These are phyloP conservation scores for Colletotrichum shisoi DNA, from an alignment of 2,329 filamentous ascomycete species.

Conservation along the genomic window DNA sequence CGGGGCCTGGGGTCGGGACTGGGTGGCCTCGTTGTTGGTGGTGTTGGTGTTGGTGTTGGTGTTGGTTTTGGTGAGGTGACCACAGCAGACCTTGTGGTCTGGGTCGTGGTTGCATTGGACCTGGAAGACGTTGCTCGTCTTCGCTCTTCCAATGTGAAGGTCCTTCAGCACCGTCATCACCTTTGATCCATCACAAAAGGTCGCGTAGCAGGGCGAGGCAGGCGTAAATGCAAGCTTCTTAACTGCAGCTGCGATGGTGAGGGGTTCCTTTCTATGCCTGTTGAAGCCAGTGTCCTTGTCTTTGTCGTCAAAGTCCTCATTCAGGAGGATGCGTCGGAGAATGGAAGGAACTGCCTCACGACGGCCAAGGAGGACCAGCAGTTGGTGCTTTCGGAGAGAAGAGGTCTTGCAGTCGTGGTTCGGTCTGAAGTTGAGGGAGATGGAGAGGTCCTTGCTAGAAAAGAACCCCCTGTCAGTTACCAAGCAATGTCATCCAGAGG, in stretches of 20 bases:
- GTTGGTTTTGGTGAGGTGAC: not conserved
- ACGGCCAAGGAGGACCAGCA: slow-evolving; percentile 62
- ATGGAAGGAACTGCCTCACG: slow-evolving; percentile 62
- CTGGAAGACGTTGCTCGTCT: slow-evolving; percentile 60
- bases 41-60: not conserved
- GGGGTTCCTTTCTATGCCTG: no score
- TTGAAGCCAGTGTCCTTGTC: not conserved
- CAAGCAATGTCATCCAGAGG: not conserved
- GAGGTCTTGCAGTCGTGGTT: slow-evolving; percentile 53
- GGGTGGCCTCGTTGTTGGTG: not conserved
- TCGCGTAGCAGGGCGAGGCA: slow-evolving; percentile 65
- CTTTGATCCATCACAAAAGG: slow-evolving; percentile 59
- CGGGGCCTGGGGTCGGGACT: slow-evolving; percentile 12
- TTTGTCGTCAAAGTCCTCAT: not conserved
- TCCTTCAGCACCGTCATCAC: slow-evolving; percentile 66
- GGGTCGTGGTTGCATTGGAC: slow-evolving; percentile 65
- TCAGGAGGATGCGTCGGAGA: slow-evolving; percentile 51
- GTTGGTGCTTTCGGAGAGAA: slow-evolving; percentile 55
- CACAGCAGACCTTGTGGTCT: slow-evolving; percentile 23
- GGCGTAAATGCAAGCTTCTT: slow-evolving; percentile 48
- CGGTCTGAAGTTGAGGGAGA: slow-evolving; percentile 61
- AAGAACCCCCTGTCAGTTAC: not conserved
- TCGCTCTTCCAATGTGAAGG: slow-evolving; percentile 53
- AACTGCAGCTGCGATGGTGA: not conserved
- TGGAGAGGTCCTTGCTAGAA: slow-evolving; percentile 51